Percentiles rank a stretch among this genome's conserved stretches.
Conservation (phyloP, 1,284 basidiomycete species). For the Neonothopanus nambi region DNA sequence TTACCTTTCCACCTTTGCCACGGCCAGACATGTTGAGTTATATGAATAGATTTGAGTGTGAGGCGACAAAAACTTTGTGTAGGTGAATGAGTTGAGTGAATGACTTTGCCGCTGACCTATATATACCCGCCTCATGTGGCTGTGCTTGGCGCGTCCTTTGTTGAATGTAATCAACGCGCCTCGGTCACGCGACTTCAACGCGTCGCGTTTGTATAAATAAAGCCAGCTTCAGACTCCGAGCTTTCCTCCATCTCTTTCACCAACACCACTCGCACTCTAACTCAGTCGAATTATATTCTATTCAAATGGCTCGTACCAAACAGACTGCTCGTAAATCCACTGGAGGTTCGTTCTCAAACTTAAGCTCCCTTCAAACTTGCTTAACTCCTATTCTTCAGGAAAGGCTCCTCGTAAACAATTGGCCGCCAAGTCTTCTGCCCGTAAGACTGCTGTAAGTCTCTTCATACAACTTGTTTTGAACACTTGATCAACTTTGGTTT, state of each 20-base stretch:
- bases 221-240: constrained; percentile 11
- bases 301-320: constrained; percentile 54
- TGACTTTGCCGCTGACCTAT: too few species aligned
- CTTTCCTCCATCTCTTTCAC: constrained; percentile 12
- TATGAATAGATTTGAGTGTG: constrained; percentile 6
- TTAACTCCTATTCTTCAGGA: constrained; percentile 32
- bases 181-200: constrained; percentile 42
- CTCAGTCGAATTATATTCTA: too few species aligned
- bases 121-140: constrained; percentile 38
- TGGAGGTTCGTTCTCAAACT: constrained; percentile 47
- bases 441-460: constrained; percentile 43
- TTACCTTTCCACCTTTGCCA: constrained; percentile 69
- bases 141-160: constrained; percentile 40
- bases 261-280: constrained; percentile 24
- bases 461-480: not conserved
- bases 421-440: constrained; percentile 65
- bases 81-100: too few species aligned
- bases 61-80: not conserved
- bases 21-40: constrained; percentile 65
- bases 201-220: constrained; percentile 43
- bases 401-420: constrained; percentile 81
- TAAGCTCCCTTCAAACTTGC: too few species aligned
- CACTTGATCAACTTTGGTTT: not conserved
- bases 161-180: constrained; percentile 34
- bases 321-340: constrained; percentile 83